phyloP scores from a whole-genome alignment of 2,329 filamentous ascomycete genomes.

The Penicillium thymicola region DNA sequence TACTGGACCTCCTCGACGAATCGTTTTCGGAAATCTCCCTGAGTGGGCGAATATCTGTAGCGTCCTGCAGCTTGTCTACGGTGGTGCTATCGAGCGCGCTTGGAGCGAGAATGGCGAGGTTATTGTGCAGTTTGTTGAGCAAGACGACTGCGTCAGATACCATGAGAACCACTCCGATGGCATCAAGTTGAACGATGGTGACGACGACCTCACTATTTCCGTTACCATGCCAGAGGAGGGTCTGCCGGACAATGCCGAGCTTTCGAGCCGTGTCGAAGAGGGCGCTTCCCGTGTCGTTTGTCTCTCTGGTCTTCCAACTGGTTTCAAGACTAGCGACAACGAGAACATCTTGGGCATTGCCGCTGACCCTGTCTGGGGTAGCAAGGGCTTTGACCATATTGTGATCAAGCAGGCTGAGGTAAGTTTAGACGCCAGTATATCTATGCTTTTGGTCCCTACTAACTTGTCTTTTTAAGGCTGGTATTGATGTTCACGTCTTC shows the following conservation, averaged over 20 bases:
- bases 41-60: constrained; percentile 29
- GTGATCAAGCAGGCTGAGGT: constrained; percentile 4
- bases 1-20: constrained; percentile 23
- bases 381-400: neutral
- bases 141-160: constrained; percentile 35
- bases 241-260: constrained; percentile 33
- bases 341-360: neutral
- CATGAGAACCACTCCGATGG: constrained; percentile 37
- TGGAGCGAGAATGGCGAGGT: constrained; percentile 26
- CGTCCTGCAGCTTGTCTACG: constrained; percentile 38
- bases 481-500: constrained; percentile 1
- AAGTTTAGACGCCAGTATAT: neutral
- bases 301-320: neutral
- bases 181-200: constrained; percentile 29
- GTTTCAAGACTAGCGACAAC: neutral
- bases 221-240: constrained; percentile 25
- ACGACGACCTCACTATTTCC: constrained; percentile 37
- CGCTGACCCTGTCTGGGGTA: neutral
- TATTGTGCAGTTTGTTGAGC: constrained; percentile 36
- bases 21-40: constrained; percentile 40
- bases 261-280: neutral
- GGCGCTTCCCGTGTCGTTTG: constrained; percentile 6
- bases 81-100: constrained; percentile 38
- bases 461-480: neutral
- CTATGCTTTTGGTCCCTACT: neutral